Percentiles rank a stretch among this genome's conserved stretches.
These are phyloP conservation scores for Cucumis cinereus DNA, from an alignment of 306 rosid species.

Conservation along the genomic window DNA sequence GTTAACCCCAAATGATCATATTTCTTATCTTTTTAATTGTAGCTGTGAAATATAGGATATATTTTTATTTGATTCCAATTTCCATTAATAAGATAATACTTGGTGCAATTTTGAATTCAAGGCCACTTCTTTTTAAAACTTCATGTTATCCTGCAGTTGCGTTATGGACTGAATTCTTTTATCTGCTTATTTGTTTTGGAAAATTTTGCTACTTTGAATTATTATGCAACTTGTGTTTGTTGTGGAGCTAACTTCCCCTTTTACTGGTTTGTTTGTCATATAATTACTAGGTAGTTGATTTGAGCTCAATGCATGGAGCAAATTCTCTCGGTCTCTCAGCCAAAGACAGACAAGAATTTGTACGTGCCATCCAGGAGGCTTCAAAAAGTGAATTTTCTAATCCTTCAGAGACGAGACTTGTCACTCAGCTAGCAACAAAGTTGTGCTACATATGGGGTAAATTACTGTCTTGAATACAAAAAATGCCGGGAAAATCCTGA, in stretches of 20 bases:
- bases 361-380: constrained; percentile 51
- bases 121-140: neutral
- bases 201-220: neutral
- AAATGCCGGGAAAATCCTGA: neutral
- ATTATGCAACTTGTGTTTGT: neutral
- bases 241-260: neutral
- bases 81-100: neutral
- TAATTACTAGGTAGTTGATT: constrained; percentile 45
- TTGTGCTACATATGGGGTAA: constrained; percentile 61
- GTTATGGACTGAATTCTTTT: neutral
- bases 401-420: constrained; percentile 46
- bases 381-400: constrained; percentile 36
- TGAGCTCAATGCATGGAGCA: constrained; percentile 55
- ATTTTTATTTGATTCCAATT: neutral
- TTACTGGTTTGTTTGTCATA: neutral
- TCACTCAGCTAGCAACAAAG: constrained; percentile 42
- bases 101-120: neutral
- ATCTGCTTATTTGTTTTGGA: neutral
- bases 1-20: neutral
- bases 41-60: neutral
- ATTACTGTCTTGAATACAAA: neutral
- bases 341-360: constrained; percentile 46
- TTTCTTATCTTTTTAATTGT: neutral
- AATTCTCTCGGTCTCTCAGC: constrained; percentile 39
- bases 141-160: neutral